Percentiles rank a stretch among this genome's conserved stretches.
Evolutionary conservation across 2,329 filamentous ascomycete genomes (phyloP).

Genomic region (Boeremia exigua): DNA sequence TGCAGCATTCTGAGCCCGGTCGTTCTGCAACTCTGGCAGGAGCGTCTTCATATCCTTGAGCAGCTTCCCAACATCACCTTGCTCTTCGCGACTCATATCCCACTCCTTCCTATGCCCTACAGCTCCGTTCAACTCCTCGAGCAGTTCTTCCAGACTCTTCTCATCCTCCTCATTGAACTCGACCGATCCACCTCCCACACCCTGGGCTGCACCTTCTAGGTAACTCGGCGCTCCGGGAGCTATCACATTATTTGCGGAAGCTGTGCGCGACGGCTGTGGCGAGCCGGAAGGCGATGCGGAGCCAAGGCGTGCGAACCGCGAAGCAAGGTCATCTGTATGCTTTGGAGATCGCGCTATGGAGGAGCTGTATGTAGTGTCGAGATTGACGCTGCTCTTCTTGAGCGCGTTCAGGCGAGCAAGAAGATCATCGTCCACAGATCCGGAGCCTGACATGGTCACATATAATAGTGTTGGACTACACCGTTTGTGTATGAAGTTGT

Average conservation of each 20-base stretch:
- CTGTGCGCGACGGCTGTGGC: constrained; percentile 32
- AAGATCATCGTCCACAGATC: constrained; percentile 48
- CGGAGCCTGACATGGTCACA: constrained; percentile 26
- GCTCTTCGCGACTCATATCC: constrained; percentile 49
- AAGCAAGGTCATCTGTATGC: constrained; percentile 43
- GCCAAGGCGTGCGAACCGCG: constrained; percentile 46
- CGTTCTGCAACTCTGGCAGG: constrained; percentile 43
- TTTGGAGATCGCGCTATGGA: constrained; percentile 26
- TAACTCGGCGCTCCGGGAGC: constrained; percentile 45
- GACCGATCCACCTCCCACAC: constrained; percentile 31
- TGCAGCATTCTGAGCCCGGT: constrained; percentile 11
- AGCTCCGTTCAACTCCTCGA: constrained; percentile 48
- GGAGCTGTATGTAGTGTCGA: constrained; percentile 33
- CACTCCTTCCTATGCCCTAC: constrained; percentile 46
- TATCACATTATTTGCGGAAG: constrained; percentile 22
- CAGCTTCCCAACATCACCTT: constrained; percentile 49
- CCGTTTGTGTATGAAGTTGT: background rate
- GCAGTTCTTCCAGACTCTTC: constrained; percentile 54
- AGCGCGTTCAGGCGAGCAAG: constrained; percentile 58
- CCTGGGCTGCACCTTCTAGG: constrained; percentile 40
- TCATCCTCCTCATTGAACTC: constrained; percentile 51
- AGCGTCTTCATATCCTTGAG: constrained; percentile 51
- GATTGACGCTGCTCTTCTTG: constrained; percentile 51
- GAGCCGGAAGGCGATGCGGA: constrained; percentile 37
- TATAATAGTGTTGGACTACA: background rate